A percentile compares a stretch with the other conserved stretches of the same genome.
Evolutionary conservation across 202 grass and related monocot species (phyloP).

Genomic region (Musa balbisiana): DNA sequence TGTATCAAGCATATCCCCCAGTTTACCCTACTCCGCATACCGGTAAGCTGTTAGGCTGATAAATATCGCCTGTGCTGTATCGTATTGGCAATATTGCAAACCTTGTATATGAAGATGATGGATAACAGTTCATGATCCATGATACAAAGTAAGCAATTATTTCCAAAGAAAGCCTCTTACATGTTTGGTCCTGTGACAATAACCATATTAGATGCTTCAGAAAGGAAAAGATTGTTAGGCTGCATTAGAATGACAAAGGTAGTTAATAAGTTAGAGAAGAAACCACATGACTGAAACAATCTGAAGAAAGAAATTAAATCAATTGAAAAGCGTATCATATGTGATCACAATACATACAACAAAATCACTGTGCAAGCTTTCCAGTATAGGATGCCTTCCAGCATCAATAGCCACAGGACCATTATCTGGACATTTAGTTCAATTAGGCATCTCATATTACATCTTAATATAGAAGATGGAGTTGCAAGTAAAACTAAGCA

Average conservation of each 20-base stretch:
- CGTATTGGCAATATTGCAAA: too few species aligned
- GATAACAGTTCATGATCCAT: neutral
- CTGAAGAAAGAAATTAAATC: conserved; percentile 23
- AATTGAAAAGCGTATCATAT: conserved; percentile 10
- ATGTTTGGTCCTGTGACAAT: conserved; percentile 96
- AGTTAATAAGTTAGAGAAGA: conserved; percentile 1
- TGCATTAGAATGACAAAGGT: conserved; percentile 30
- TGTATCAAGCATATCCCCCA: too few species aligned
- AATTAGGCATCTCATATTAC: conserved; percentile 18
- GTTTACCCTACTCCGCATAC: too few species aligned
- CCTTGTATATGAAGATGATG: neutral
- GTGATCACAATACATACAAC: conserved; percentile 40
- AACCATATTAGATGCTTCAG: conserved; percentile 97
- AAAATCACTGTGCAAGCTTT: conserved; percentile 70
- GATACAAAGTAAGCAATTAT: neutral
- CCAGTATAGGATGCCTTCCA: conserved; percentile 87
- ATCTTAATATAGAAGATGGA: conserved; percentile 6
- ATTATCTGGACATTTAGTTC: conserved; percentile 45
- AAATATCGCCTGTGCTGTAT: too few species aligned
- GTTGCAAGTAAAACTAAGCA: neutral
- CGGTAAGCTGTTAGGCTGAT: too few species aligned
- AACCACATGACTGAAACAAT: conserved; percentile 19
- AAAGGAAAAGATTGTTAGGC: conserved; percentile 86
- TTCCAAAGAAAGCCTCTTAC: conserved; percentile 33
- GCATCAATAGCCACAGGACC: conserved; percentile 93